Conservation (phyloP, 73 alveolate genomes). For the Stentor roeselii region DNA sequence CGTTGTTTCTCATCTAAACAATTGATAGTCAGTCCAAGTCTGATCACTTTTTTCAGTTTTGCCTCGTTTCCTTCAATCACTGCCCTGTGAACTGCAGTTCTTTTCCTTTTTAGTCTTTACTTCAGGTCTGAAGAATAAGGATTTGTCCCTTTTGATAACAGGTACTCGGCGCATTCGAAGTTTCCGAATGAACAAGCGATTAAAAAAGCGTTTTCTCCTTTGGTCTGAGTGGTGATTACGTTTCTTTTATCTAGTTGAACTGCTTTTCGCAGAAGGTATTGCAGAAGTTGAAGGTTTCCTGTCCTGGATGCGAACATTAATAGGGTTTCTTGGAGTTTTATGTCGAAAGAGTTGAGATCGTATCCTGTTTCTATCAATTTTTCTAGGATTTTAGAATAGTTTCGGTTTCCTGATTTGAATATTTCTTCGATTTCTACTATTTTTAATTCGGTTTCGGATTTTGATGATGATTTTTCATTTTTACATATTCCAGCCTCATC, state of each 20-base stretch:
- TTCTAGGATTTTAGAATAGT: background rate
- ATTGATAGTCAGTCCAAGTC: background rate
- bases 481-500: no score
- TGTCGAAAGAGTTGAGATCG: background rate
- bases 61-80: background rate
- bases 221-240: background rate
- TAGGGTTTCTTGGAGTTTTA: background rate
- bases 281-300: background rate
- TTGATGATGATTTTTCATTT: background rate
- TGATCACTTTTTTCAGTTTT: no score
- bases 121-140: background rate
- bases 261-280: background rate
- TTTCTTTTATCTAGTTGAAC: background rate
- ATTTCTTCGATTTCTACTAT: background rate
- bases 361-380: background rate
- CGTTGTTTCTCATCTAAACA: background rate
- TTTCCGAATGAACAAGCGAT: background rate
- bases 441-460: background rate
- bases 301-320: background rate
- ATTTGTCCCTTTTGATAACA: background rate
- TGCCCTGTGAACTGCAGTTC: background rate
- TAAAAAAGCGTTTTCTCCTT: slow-evolving; percentile 1
- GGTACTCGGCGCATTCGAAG: background rate
- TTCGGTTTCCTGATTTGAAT: background rate
- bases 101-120: background rate